phyloP scores from a whole-genome alignment of 345 rosid genomes.

The Syzygium oleosum region DNA sequence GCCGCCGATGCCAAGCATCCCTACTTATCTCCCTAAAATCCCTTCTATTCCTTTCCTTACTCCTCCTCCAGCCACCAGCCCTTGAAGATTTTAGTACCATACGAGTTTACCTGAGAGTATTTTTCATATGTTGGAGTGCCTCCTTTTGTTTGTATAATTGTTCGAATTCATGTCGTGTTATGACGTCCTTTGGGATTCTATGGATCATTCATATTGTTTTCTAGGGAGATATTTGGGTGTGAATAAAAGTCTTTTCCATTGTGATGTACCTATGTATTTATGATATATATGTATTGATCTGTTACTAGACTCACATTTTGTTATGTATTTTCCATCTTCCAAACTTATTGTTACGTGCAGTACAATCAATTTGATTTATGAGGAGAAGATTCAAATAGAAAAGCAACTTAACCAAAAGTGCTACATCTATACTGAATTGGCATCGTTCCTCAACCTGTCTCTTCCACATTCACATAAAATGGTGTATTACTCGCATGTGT shows the following conservation, averaged over 20 bases:
- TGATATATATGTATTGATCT: not conserved
- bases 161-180: not conserved
- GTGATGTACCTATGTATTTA: not conserved
- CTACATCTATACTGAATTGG: not conserved
- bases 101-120: not conserved
- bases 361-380: not conserved
- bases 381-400: not conserved
- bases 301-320: not conserved
- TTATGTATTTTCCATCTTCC: not conserved
- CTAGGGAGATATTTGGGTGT: not conserved
- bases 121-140: not conserved
- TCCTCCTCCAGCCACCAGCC: constrained; percentile 19
- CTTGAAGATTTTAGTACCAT: not conserved
- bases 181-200: not conserved
- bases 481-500: not conserved
- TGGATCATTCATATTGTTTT: not conserved
- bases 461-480: not conserved
- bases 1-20: constrained; percentile 19
- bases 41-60: constrained; percentile 26
- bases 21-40: constrained; percentile 13
- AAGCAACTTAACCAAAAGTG: not conserved
- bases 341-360: not conserved
- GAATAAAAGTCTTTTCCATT: not conserved
- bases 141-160: not conserved
- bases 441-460: not conserved